phyloP scores from a whole-genome alignment of 2,329 filamentous ascomycete species.

The Sclerotinia subarctica region DNA sequence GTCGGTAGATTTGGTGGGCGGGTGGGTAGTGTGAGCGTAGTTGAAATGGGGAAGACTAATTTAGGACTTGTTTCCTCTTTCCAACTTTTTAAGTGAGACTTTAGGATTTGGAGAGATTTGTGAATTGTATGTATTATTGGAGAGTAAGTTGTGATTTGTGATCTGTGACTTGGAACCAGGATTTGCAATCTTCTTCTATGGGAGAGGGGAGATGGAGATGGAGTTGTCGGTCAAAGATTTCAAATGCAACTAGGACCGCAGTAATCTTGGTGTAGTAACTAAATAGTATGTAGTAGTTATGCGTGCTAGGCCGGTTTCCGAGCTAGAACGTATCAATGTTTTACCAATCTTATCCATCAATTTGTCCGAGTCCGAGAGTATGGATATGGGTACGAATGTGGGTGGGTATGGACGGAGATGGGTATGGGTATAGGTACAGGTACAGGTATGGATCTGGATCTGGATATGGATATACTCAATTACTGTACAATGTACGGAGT shows the following conservation, averaged over 20 bases:
- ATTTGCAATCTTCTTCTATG: slow-evolving; percentile 2
- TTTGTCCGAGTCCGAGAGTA: slow-evolving; percentile 1
- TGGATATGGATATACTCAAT: too few species aligned
- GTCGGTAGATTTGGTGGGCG: not conserved
- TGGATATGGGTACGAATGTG: not conserved
- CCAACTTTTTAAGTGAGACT: not conserved
- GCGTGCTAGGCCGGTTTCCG: not conserved
- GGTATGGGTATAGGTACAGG: not conserved
- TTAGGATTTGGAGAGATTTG: not conserved
- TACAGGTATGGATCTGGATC: not conserved
- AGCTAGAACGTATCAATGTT: slow-evolving; percentile 1
- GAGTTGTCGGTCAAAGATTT: not conserved
- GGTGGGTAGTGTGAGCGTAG: not conserved
- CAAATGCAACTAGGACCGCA: not conserved
- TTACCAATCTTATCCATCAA: not conserved
- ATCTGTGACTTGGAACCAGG: not conserved
- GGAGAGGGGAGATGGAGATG: too few species aligned
- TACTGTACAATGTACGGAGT: too few species aligned
- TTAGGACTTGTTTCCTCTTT: not conserved
- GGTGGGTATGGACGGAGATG: too few species aligned
- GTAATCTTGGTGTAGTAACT: not conserved
- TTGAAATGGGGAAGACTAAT: not conserved
- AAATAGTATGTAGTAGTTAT: not conserved
- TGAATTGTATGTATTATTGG: not conserved
- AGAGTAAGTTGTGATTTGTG: not conserved